Evolutionary conservation across 805 yeast species (phyloP).

Genomic region (Lachancea meyersii): DNA sequence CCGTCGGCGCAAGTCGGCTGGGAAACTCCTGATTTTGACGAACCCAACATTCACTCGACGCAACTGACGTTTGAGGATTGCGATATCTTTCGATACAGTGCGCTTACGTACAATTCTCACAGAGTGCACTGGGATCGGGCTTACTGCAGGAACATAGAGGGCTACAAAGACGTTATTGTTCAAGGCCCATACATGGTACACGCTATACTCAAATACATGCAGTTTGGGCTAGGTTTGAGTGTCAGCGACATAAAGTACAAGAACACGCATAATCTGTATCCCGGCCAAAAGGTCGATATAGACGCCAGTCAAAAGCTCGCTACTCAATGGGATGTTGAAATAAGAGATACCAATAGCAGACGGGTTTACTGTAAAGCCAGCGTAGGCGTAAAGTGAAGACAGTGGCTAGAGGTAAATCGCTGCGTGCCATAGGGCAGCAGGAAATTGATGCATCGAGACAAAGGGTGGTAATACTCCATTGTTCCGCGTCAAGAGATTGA

Average conservation of each 20-base stretch:
- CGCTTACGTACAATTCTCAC: slow-evolving; percentile 78
- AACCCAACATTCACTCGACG: slow-evolving; percentile 18
- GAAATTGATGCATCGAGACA: no score
- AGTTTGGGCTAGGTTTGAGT: slow-evolving; percentile 14
- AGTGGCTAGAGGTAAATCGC: neutral
- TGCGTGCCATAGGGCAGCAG: no score
- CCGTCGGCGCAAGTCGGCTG: neutral
- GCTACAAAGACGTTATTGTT: slow-evolving; percentile 53
- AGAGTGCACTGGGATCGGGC: slow-evolving; percentile 64
- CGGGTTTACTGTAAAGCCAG: neutral
- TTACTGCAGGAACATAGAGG: slow-evolving; percentile 51
- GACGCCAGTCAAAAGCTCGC: slow-evolving; percentile 12
- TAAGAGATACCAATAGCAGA: slow-evolving; percentile 9
- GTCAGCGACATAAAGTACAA: slow-evolving; percentile 37
- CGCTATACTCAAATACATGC: slow-evolving; percentile 49
- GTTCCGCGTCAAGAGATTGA: no score
- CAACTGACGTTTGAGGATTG: slow-evolving; percentile 35
- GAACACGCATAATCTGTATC: slow-evolving; percentile 40
- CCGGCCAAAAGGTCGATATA: slow-evolving; percentile 27
- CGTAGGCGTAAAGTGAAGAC: neutral
- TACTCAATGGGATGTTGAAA: slow-evolving; percentile 7
- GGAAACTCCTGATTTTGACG: neutral
- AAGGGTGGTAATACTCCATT: no score
- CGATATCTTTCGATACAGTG: slow-evolving; percentile 53
- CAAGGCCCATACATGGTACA: slow-evolving; percentile 81